Evolutionary conservation across 495 filamentous ascomycete genomes (phyloP), one percentile per base, ranked within the genome.

Genomic region (Symbiotaphrina buchneri): DNA sequence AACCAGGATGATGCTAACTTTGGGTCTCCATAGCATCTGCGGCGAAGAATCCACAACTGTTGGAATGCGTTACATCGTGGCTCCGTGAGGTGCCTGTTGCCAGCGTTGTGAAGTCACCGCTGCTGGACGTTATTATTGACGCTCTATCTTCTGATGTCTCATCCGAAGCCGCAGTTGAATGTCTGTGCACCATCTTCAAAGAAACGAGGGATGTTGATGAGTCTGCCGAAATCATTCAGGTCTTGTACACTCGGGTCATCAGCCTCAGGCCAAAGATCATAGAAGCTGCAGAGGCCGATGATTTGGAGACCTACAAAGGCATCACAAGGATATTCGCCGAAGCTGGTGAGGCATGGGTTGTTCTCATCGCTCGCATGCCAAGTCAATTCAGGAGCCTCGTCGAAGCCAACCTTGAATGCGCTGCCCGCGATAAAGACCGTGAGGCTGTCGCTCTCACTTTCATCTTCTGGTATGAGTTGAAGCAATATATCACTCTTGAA

Each of bases 391-490:
- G 74, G 4, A 68, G 65, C n/a, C 57, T 99, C 2, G 87, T 95
- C 6, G 81, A 93, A 43, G 69, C 74, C 5, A 67, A 95, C 20
- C 63, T 94, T 18, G 85, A 99, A 51, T 92, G 83, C 47, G 79
- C 74, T 37, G 74, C 74, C 15, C 59, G 71, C 39, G 87, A 99
- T 47, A 68, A 70, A 47, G 83, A 94, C 30, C 61, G 75, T 33
- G 87, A 95, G 31, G 82, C 79, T 6, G 74, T 95, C 31, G 72
- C 77, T 18, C 65, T 84, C 36, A 99, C 87, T 0, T 95, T 95
- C 50, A 67, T 70, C 31, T 95, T 95, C 55, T 99, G 87, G 87
- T 95, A 90, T 49, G 87, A 99, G 48, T 56, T 99, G 32, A 99
- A 99, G 56, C 82, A 92, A 53, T 93, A 91, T 44, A 59, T 95